These are phyloP conservation scores for Psidium guajava DNA, from an alignment of 345 rosid species.

Conservation along the genomic window DNA sequence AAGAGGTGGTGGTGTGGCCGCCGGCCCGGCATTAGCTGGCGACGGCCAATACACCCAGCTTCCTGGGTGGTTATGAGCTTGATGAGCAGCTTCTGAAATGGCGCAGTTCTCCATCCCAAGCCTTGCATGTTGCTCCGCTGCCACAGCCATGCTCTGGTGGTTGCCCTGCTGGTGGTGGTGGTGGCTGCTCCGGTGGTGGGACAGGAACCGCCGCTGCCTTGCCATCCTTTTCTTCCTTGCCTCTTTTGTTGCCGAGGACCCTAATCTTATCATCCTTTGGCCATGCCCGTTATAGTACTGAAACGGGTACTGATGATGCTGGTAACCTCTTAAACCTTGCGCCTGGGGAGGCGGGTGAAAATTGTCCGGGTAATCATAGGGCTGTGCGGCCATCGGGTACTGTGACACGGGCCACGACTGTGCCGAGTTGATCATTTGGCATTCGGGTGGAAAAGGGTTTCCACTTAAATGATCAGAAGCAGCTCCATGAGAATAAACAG, in stretches of 20 bases:
- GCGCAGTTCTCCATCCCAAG: conserved; percentile 17
- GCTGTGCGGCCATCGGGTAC: conserved; percentile 21
- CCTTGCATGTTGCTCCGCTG: conserved; percentile 26
- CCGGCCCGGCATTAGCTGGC: conserved; percentile 9
- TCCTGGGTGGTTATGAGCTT: conserved; percentile 7
- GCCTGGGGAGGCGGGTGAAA: conserved; percentile 10
- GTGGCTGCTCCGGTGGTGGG: conserved; percentile 25
- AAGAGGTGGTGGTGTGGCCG: conserved; percentile 6
- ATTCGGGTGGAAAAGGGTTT: conserved; percentile 5
- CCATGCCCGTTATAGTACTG: conserved; percentile 33
- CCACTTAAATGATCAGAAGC: background rate
- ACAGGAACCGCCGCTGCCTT: conserved; percentile 62
- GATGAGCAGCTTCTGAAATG: conserved; percentile 4
- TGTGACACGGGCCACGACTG: conserved; percentile 42
- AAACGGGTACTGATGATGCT: conserved; percentile 28
- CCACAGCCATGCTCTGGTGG: conserved; percentile 2
- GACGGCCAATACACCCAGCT: conserved; percentile 68
- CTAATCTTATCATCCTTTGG: conserved; percentile 35
- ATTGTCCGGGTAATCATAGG: conserved; percentile 14
- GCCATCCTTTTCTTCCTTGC: conserved; percentile 99
- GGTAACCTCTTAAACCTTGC: conserved; percentile 38
- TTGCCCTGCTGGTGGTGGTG: conserved; percentile 19
- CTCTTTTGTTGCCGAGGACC: conserved; percentile 83
- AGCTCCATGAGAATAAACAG: background rate
- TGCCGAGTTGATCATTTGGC: conserved; percentile 33